Base-by-base conservation (phyloP, 805 yeast species). In the Yarrowia bubula region DNA sequence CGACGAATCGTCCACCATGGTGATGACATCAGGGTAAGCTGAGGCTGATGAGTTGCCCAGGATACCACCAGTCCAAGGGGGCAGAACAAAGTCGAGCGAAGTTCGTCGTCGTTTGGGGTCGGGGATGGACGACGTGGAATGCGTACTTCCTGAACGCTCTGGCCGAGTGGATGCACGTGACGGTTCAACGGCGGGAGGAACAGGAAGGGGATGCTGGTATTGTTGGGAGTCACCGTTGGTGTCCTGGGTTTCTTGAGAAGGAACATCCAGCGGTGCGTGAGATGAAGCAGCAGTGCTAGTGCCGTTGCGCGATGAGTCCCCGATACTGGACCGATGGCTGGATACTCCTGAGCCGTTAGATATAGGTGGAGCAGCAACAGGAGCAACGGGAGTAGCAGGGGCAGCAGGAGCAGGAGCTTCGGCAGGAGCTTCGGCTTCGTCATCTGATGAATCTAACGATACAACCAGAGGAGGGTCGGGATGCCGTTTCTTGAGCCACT, bases 391-490 rank as follows among this genome's bases (percentile, higher is more conserved):
- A 17, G 46, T 14, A 38, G 44, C 31, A 38, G 44, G 14, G 17
- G 14, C 44, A 51, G n/a, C 35, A 6, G 37, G 42, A 14, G 42
- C 18, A 41, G 44, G 28, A 41, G 44, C 14, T 3, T 17, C 37
- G 6, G 17, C 13, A 14, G 18, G 13, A 3, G 22, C n/a, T 38
- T 13, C 53, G 22, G 13, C 17, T 10, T 77, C 82, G 46, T 80
- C 84, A 48, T 76, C 77, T 41, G 80, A 85, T 66, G 85, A 82
- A 67, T 83, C 86, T 38, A 84, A 73, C 0, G 81, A 78, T 4
- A 84, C 82, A 0, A 83, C 73, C 48, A 81, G 80, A 3, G 82
- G 79, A 17, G 64, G 65, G 3, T 61, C 66, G 2, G 66, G 50
- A 18, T 44, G 43, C 9, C 43, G 43, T 9, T 41, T 55, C 18